Base-by-base conservation (phyloP, 2,329 filamentous ascomycete genomes). In the Ascocoryne sarcoides region DNA sequence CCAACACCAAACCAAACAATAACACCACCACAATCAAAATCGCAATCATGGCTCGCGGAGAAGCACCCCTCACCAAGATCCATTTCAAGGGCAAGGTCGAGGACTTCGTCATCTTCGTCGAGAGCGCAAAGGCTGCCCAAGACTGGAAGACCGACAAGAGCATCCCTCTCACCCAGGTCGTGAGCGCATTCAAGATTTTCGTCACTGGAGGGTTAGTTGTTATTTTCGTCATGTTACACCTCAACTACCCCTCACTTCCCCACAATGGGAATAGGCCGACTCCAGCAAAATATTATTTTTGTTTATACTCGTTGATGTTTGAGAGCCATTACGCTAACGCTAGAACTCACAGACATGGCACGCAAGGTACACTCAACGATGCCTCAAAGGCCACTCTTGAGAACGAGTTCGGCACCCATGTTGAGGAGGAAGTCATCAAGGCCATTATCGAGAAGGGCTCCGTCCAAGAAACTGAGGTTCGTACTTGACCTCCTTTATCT, bases 271-370 rank as follows among this genome's bases (percentile, higher is more conserved):
- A 29, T n/a, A 31, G n/a, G n/a, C n/a, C n/a, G n/a, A n/a, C n/a
- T n/a, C n/a, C n/a, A n/a, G n/a, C n/a, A n/a, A n/a, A n/a, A n/a
- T n/a, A n/a, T n/a, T n/a, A n/a, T n/a, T n/a, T n/a, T n/a, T n/a
- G n/a, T n/a, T n/a, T n/a, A n/a, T n/a, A n/a, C n/a, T n/a, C n/a
- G n/a, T n/a, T n/a, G n/a, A n/a, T n/a, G n/a, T n/a, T n/a, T n/a
- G n/a, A n/a, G n/a, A n/a, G n/a, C n/a, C n/a, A n/a, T n/a, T n/a
- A n/a, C n/a, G n/a, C n/a, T n/a, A n/a, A n/a, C n/a, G n/a, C n/a
- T n/a, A n/a, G n/a, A n/a, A n/a, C n/a, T n/a, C n/a, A n/a, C n/a
- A 94, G 88, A 64, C 88, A 95, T 62, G 90, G 90, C 50, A 77
- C 76, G 32, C 87, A 95, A 62, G 90, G 90, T 42, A 74, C 79